Evolutionary conservation across 352 stramenopile genomes (phyloP).

Genomic region (Pythium dissotocum): DNA sequence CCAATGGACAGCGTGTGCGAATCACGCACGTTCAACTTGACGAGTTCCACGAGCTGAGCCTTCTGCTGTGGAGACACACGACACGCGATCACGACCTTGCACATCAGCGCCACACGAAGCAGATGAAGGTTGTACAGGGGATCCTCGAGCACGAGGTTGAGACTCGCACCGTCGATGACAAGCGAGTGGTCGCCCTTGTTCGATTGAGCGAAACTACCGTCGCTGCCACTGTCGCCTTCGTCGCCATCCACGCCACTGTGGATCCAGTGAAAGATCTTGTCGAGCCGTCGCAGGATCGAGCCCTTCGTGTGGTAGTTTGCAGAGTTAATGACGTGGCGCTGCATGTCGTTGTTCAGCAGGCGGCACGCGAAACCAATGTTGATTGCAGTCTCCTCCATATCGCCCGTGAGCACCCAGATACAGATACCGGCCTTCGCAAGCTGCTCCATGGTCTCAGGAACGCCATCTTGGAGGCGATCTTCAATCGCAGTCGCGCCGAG

Average conservation of each 20-base stretch:
- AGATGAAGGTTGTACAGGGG: constrained; percentile 78
- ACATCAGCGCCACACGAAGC: constrained; percentile 85
- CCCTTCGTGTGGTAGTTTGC: constrained; percentile 68
- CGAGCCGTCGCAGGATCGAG: constrained; percentile 63
- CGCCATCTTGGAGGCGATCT: constrained; percentile 81
- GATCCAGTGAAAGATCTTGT: constrained; percentile 80
- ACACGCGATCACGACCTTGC: constrained; percentile 97
- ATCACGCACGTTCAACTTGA: constrained; percentile 85
- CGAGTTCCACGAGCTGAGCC: constrained; percentile 96
- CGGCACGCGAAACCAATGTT: constrained; percentile 89
- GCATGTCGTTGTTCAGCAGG: constrained; percentile 93
- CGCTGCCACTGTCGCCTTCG: constrained; percentile 21
- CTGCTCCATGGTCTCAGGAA: constrained; percentile 79
- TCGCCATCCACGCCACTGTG: constrained; percentile 32
- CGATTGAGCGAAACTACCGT: constrained; percentile 29
- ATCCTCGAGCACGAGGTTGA: constrained; percentile 81
- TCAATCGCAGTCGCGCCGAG: constrained; percentile 87
- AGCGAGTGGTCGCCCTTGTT: constrained; percentile 75
- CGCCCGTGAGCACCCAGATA: constrained; percentile 88
- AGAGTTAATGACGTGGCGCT: constrained; percentile 83
- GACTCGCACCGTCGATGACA: constrained; percentile 94
- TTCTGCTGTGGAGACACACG: constrained; percentile 98
- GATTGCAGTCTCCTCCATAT: constrained; percentile 90
- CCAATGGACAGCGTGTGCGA: constrained; percentile 89
- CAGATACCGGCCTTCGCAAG: constrained; percentile 76